Conservation (phyloP, 495 filamentous ascomycete species). For the Podospora pseudocomata region DNA sequence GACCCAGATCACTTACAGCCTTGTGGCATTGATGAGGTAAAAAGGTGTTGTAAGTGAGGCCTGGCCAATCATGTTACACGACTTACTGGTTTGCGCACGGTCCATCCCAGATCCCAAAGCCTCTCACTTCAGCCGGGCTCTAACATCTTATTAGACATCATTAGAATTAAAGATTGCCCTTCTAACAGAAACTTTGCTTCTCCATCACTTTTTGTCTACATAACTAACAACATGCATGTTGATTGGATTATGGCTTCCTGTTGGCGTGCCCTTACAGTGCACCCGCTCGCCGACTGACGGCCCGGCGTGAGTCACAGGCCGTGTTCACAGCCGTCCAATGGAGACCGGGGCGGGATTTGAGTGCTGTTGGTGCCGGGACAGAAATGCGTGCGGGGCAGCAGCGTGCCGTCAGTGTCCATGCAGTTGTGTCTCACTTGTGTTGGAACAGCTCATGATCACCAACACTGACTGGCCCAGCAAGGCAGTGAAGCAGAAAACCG, state of each 20-base stretch:
- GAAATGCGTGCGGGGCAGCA: not conserved
- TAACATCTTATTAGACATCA: too few relatives aligned
- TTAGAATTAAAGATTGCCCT: too few relatives aligned
- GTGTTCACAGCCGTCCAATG: not conserved
- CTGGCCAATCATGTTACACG: not conserved
- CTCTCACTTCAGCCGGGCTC: not conserved
- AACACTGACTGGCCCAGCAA: not conserved
- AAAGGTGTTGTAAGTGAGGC: not conserved
- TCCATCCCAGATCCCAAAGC: not conserved
- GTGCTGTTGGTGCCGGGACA: not conserved
- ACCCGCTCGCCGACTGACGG: not conserved
- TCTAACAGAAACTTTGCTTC: too few relatives aligned
- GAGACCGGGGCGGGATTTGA: not conserved
- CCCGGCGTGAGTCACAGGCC: not conserved
- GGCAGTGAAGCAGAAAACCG: not conserved
- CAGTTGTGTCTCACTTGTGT: not conserved
- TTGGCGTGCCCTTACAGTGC: not conserved
- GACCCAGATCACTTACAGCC: not conserved
- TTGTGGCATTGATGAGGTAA: not conserved
- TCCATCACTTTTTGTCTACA: too few relatives aligned
- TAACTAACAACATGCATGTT: too few relatives aligned
- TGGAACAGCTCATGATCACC: not conserved
- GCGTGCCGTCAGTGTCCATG: not conserved
- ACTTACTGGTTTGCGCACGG: not conserved
- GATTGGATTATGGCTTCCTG: too few relatives aligned